These are phyloP conservation scores for Venturia carpophila DNA, from an alignment of 2,329 filamentous ascomycete species.

Conservation along the genomic window DNA sequence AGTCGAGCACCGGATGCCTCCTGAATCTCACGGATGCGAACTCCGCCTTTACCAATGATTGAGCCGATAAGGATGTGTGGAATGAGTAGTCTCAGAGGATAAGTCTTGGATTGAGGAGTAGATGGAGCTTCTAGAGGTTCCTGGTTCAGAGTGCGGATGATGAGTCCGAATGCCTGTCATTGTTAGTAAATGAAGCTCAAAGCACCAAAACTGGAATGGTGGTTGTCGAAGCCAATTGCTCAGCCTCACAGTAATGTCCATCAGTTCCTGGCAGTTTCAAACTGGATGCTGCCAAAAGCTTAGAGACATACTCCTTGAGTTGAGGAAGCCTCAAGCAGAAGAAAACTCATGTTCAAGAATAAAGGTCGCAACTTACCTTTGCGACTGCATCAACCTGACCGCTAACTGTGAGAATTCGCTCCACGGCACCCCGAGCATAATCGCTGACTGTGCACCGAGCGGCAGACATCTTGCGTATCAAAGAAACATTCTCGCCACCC, in stretches of 20 bases:
- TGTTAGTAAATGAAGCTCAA: constrained; percentile 10
- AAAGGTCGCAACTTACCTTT: constrained; percentile 56
- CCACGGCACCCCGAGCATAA: constrained; percentile 92
- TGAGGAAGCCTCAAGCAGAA: neutral
- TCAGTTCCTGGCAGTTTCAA: neutral
- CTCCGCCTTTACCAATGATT: constrained; percentile 95
- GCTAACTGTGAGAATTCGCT: constrained; percentile 95
- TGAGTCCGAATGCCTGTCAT: constrained; percentile 81
- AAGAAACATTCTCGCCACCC: constrained; percentile 95
- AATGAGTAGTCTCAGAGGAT: constrained; percentile 88
- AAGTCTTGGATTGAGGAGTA: constrained; percentile 91
- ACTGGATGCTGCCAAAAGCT: neutral
- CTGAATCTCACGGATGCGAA: constrained; percentile 95
- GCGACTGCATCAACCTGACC: constrained; percentile 93
- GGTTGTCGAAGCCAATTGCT: neutral
- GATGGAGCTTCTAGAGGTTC: constrained; percentile 84
- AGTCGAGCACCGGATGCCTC: constrained; percentile 93
- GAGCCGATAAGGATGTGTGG: constrained; percentile 96
- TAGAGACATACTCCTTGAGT: neutral
- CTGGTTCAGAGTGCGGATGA: constrained; percentile 96
- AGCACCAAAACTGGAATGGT: neutral
- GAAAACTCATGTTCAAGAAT: neutral
- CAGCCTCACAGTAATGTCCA: neutral
- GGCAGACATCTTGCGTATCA: constrained; percentile 88
- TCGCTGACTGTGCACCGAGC: constrained; percentile 99